Conservation (phyloP, 2,329 filamentous ascomycete genomes). For the Paracoccidioides brasiliensis region DNA sequence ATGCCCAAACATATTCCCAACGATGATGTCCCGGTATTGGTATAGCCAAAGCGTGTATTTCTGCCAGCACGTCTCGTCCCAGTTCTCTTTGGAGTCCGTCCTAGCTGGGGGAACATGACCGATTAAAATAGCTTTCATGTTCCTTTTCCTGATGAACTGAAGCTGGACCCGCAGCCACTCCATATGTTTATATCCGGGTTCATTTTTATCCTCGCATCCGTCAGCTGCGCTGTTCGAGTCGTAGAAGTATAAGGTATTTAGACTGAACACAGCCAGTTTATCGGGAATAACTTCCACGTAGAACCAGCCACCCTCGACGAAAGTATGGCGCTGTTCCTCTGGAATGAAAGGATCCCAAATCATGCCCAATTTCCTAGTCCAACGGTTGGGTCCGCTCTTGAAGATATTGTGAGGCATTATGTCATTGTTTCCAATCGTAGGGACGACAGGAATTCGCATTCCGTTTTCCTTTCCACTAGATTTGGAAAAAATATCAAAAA, state of each 20-base stretch:
- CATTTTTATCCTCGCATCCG: slow-evolving; percentile 62
- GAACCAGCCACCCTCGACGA: slow-evolving; percentile 89
- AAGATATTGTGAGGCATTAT: slow-evolving; percentile 96
- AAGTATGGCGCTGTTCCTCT: slow-evolving; percentile 80
- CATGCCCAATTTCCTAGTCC: slow-evolving; percentile 62
- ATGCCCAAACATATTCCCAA: slow-evolving; percentile 71
- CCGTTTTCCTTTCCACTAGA: slow-evolving; percentile 35
- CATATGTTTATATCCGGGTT: slow-evolving; percentile 88
- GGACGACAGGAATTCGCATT: slow-evolving; percentile 66
- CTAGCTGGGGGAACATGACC: slow-evolving; percentile 89
- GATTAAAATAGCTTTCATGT: slow-evolving; percentile 88
- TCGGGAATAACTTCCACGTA: slow-evolving; percentile 81
- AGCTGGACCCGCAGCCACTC: slow-evolving; percentile 91
- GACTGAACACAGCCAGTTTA: slow-evolving; percentile 74
- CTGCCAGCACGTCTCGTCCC: slow-evolving; percentile 98
- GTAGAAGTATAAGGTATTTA: slow-evolving; percentile 96
- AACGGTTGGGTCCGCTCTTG: slow-evolving; percentile 68
- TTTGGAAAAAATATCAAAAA: slow-evolving; percentile 53
- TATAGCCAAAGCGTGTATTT: slow-evolving; percentile 86
- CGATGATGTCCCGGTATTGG: slow-evolving; percentile 81
- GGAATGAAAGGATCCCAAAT: slow-evolving; percentile 85
- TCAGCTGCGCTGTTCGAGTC: slow-evolving; percentile 87
- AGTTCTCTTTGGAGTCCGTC: slow-evolving; percentile 69
- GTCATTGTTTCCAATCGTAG: slow-evolving; percentile 93
- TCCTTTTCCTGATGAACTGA: slow-evolving; percentile 63